Percentiles rank a stretch among this genome's conserved stretches.
These are phyloP conservation scores for Mortierella antarctica DNA, from an alignment of 192 early-diverging fungal genomes.

Conservation along the genomic window DNA sequence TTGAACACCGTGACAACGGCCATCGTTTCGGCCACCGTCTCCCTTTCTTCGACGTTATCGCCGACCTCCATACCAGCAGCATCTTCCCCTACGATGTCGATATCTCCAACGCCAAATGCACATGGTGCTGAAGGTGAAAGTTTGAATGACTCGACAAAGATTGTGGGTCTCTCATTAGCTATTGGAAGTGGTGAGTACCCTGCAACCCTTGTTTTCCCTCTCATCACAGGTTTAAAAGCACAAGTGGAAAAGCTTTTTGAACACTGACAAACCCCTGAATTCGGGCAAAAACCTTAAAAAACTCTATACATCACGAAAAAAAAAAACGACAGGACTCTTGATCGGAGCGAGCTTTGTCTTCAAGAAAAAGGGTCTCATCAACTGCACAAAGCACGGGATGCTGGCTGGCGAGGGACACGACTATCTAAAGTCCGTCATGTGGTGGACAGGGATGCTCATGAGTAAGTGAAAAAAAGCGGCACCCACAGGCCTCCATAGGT, in stretches of 20 bases:
- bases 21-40: not conserved
- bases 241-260: not conserved
- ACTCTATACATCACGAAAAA: conserved; percentile 1
- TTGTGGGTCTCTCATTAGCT: conserved; percentile 86
- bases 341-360: conserved; percentile 96
- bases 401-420: conserved; percentile 62
- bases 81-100: not conserved
- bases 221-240: not conserved
- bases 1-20: conserved; percentile 6
- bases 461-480: conserved; percentile 32
- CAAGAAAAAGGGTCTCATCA: conserved; percentile 94
- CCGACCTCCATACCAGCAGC: not conserved
- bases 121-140: not conserved
- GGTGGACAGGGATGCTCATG: conserved; percentile 66
- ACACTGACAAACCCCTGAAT: not conserved
- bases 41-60: not conserved
- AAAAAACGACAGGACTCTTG: conserved; percentile 63
- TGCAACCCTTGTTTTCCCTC: not conserved
- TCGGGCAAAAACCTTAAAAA: conserved; percentile 1
- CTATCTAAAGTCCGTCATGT: conserved; percentile 62
- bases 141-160: conserved; percentile 57
- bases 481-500: not conserved
- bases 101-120: not conserved
- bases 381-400: conserved; percentile 68
- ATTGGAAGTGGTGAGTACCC: conserved; percentile 64